phyloP scores from a whole-genome alignment of 2,329 filamentous ascomycete genomes.

The Aspergillus japonicus region DNA sequence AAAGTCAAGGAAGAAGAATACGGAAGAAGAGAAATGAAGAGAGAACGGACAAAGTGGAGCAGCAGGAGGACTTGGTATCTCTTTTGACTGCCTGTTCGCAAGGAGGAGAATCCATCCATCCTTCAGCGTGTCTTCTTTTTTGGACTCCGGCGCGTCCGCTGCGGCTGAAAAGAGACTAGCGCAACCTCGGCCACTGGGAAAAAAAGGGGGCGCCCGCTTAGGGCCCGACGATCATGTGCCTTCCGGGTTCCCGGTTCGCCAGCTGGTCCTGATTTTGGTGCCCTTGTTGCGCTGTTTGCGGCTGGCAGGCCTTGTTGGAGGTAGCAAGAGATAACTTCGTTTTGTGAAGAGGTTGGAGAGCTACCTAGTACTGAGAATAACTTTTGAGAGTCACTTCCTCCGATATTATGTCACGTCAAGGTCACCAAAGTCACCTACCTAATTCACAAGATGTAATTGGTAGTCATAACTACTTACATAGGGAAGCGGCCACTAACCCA shows the following conservation, averaged over 20 bases:
- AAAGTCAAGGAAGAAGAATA: slow-evolving; percentile 30
- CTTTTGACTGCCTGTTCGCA: slow-evolving; percentile 7
- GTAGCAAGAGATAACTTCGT: no score
- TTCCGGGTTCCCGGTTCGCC: slow-evolving; percentile 9
- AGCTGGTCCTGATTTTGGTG: background rate
- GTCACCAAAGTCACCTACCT: background rate
- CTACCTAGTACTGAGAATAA: background rate
- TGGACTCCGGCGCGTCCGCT: slow-evolving; percentile 27
- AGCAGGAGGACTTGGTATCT: background rate
- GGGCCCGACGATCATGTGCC: slow-evolving; percentile 17
- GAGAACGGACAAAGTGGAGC: slow-evolving; percentile 13
- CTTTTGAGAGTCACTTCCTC: background rate
- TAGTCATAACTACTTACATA: background rate
- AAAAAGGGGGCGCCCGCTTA: slow-evolving; percentile 27
- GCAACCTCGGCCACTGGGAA: slow-evolving; percentile 10
- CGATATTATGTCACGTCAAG: background rate
- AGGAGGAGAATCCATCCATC: slow-evolving; percentile 14
- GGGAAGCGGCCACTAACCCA: background rate
- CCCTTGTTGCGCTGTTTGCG: background rate
- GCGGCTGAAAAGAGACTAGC: slow-evolving; percentile 27
- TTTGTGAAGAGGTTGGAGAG: background rate
- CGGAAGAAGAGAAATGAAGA: slow-evolving; percentile 7
- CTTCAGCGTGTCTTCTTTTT: slow-evolving; percentile 15
- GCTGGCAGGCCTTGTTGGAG: background rate
- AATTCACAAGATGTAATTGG: no score